Percentiles rank a stretch among this genome's conserved stretches.
Evolutionary conservation across 441 rosid species (phyloP).

Genomic region (Manihot esculenta): DNA sequence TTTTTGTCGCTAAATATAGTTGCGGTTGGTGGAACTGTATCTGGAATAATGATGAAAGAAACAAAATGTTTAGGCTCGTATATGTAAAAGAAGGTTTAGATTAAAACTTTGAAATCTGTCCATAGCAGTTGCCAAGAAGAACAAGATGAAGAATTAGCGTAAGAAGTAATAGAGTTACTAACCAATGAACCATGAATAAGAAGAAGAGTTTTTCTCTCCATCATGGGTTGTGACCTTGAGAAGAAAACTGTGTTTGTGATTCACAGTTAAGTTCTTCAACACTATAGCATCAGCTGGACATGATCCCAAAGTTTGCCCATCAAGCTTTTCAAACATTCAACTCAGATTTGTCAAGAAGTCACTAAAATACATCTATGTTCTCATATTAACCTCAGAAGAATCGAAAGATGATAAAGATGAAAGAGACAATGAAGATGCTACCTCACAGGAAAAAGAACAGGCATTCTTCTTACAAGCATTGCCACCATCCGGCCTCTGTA

Average conservation of each 20-base stretch:
- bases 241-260: constrained; percentile 41
- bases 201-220: constrained; percentile 46
- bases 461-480: constrained; percentile 39
- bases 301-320: constrained; percentile 38
- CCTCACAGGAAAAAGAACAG: constrained; percentile 49
- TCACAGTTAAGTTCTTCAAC: constrained; percentile 41
- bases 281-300: constrained; percentile 35
- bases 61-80: background rate
- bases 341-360: constrained; percentile 7
- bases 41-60: constrained; percentile 19
- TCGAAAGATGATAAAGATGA: constrained; percentile 1
- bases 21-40: constrained; percentile 55
- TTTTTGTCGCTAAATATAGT: constrained; percentile 38
- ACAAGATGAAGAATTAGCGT: too few species aligned
- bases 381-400: background rate
- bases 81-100: too few species aligned
- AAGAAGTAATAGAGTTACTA: constrained; percentile 14
- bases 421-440: constrained; percentile 19
- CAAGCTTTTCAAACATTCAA: constrained; percentile 40
- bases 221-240: constrained; percentile 40
- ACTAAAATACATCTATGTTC: background rate
- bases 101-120: background rate
- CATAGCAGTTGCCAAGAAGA: too few species aligned
- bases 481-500: constrained; percentile 33
- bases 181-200: constrained; percentile 62